Evolutionary conservation across 2,329 filamentous ascomycete species (phyloP).

Genomic region (Fusarium redolens): DNA sequence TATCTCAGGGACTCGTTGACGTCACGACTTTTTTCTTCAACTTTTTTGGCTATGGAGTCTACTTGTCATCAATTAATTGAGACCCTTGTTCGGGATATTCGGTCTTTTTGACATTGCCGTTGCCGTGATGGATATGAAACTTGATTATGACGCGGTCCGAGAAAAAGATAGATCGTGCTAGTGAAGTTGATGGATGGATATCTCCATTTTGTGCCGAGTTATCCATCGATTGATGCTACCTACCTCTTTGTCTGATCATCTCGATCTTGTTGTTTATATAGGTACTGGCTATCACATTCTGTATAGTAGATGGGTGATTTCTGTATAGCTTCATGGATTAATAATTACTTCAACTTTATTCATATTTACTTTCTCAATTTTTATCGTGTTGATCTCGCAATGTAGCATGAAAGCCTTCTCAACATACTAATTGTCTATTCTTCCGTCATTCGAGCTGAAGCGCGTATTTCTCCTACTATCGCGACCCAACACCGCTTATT

Average conservation of each 20-base stretch:
- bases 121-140: background rate
- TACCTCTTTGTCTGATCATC: background rate
- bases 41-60: constrained; percentile 10
- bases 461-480: no score
- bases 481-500: no score
- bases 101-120: constrained; percentile 9
- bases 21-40: constrained; percentile 30
- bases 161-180: background rate
- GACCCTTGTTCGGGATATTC: background rate
- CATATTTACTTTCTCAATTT: rapidly evolving
- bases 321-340: background rate
- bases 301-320: no score
- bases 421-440: background rate
- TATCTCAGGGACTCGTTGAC: constrained; percentile 25
- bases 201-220: constrained; percentile 12
- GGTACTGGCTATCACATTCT: no score
- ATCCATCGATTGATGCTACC: background rate
- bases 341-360: no score
- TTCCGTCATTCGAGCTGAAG: no score
- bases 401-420: background rate
- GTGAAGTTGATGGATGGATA: constrained; percentile 2
- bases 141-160: background rate
- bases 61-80: constrained; percentile 22
- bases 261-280: background rate
- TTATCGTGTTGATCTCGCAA: background rate